A percentile compares a stretch with the other conserved stretches of the same genome.
Evolutionary conservation across 75 land plant genomes (phyloP).

Genomic region (Picea sitchensis): DNA sequence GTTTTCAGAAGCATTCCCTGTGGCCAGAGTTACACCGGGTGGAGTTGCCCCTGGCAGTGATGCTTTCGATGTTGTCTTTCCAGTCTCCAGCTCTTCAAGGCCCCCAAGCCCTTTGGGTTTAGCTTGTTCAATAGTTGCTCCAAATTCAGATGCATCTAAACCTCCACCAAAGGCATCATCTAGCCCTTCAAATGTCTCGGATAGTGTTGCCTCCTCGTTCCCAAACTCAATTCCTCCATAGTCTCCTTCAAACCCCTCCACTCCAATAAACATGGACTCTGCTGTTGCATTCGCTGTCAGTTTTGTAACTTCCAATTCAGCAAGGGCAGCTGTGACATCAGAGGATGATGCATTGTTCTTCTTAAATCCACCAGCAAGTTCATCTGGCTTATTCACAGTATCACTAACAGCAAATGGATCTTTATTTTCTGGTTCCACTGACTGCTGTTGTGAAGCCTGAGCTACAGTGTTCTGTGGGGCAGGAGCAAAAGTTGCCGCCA

Average conservation of each 20-base stretch:
- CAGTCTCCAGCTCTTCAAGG: slow-evolving; percentile 57
- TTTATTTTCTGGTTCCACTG: slow-evolving; percentile 37
- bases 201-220: slow-evolving; percentile 63
- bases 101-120: slow-evolving; percentile 57
- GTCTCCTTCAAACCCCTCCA: slow-evolving; percentile 94
- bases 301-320: slow-evolving; percentile 81
- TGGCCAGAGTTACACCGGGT: slow-evolving; percentile 40
- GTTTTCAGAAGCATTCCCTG: slow-evolving; percentile 28
- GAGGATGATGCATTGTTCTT: slow-evolving; percentile 57
- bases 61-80: slow-evolving; percentile 11
- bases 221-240: slow-evolving; percentile 90
- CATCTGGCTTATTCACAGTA: slow-evolving; percentile 54
- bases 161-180: slow-evolving; percentile 92
- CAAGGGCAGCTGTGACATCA: slow-evolving; percentile 70
- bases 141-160: slow-evolving; percentile 90
- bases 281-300: slow-evolving; percentile 58
- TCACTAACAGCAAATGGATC: slow-evolving; percentile 97
- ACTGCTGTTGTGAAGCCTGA: slow-evolving; percentile 15
- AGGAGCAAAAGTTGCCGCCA: slow-evolving; percentile 58
- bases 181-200: slow-evolving; percentile 80
- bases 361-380: slow-evolving; percentile 77
- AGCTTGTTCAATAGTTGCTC: slow-evolving; percentile 30
- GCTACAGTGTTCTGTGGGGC: slow-evolving; percentile 16
- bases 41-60: slow-evolving; percentile 13
- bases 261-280: slow-evolving; percentile 54